Evolutionary conservation across 108 stramenopile genomes (phyloP).

Genomic region (Seminavis robusta): DNA sequence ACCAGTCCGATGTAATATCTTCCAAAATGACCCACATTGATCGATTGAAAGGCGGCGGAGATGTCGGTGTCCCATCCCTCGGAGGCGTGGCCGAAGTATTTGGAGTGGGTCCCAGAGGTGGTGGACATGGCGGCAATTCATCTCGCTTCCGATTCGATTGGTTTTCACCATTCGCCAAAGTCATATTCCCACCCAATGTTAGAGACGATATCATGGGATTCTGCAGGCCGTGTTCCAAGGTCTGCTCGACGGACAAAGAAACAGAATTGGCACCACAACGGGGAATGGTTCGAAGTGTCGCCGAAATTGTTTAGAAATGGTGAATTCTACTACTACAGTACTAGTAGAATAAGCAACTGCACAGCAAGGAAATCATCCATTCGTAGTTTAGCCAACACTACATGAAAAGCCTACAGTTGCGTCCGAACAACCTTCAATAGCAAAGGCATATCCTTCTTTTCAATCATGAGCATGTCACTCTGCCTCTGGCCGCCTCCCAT

Average conservation of each 20-base stretch:
- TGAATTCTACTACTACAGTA: too few relatives aligned
- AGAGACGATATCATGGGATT: constrained; percentile 83
- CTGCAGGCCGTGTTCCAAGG: constrained; percentile 75
- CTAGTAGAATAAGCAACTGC: too few relatives aligned
- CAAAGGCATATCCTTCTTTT: constrained; percentile 83
- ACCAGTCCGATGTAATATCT: constrained; percentile 90
- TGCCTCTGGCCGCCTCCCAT: constrained; percentile 31
- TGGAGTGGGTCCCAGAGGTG: constrained; percentile 34
- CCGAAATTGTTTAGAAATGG: too few relatives aligned
- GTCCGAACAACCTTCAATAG: constrained; percentile 63
- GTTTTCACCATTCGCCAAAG: constrained; percentile 76
- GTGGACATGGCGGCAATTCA: constrained; percentile 2
- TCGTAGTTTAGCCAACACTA: too few relatives aligned
- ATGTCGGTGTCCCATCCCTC: constrained; percentile 22
- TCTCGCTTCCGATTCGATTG: constrained; percentile 63
- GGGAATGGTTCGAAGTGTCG: too few relatives aligned
- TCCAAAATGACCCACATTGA: constrained; percentile 97
- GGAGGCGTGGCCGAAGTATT: constrained; percentile 78
- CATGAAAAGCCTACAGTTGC: too few relatives aligned
- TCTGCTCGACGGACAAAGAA: too few relatives aligned
- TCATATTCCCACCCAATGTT: constrained; percentile 67
- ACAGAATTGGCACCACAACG: too few relatives aligned
- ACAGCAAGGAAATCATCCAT: too few relatives aligned
- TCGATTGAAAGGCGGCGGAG: constrained; percentile 81
- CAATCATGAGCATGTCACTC: constrained; percentile 65